These are phyloP conservation scores for Rhizopus microsporus DNA, from an alignment of 371 early-diverging fungal genomes.

Conservation along the genomic window DNA sequence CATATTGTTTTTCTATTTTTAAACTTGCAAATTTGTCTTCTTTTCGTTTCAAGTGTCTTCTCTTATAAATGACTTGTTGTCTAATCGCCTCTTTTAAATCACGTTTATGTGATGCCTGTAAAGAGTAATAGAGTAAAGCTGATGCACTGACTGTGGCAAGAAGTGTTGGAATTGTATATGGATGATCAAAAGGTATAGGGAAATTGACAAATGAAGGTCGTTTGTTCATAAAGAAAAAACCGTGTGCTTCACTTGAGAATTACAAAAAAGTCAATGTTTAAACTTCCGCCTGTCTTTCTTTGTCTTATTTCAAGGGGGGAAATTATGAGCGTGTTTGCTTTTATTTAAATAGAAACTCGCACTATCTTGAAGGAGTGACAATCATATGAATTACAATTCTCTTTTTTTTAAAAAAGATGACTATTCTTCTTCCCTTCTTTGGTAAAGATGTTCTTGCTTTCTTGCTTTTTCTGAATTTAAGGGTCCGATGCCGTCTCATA, in stretches of 20 bases:
- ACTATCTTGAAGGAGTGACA: too few relatives aligned
- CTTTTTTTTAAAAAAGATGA: too few relatives aligned
- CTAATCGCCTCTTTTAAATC: conserved; percentile 50
- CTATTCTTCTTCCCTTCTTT: too few relatives aligned
- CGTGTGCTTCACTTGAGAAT: neutral
- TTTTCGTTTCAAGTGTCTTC: conserved; percentile 33
- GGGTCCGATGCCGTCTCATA: too few relatives aligned
- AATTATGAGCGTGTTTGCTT: too few relatives aligned
- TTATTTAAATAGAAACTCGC: too few relatives aligned
- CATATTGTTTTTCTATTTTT: conserved; percentile 57
- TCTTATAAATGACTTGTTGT: conserved; percentile 34
- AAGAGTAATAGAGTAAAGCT: conserved; percentile 45
- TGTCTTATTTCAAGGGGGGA: too few relatives aligned
- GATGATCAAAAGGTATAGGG: conserved; percentile 58
- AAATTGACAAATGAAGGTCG: conserved; percentile 49
- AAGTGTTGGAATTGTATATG: conserved; percentile 44
- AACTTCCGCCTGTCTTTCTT: too few relatives aligned
- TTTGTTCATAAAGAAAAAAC: conserved; percentile 21
- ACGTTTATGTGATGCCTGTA: conserved; percentile 39
- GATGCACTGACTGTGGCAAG: conserved; percentile 43
- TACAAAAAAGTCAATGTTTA: neutral
- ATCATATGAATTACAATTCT: too few relatives aligned
- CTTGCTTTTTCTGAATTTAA: too few relatives aligned
- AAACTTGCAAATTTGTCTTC: conserved; percentile 49
- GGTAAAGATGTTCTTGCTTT: too few relatives aligned